Evolutionary conservation across 176 grass and related monocot species (phyloP).

Genomic region (Eragrostis curvula): DNA sequence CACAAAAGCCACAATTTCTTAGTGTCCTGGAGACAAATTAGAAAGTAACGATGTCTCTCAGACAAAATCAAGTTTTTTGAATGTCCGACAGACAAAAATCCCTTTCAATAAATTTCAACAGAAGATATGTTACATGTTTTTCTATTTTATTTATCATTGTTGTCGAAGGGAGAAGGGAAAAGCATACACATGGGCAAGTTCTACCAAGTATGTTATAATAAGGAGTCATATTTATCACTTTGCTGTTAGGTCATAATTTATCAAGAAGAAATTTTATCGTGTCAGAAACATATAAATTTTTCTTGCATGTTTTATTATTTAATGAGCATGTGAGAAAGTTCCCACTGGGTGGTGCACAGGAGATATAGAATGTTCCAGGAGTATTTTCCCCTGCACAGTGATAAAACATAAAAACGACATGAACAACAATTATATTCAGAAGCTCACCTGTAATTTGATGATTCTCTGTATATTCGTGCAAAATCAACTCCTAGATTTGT

Average conservation of each 20-base stretch:
- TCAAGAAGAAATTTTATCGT: too few relatives aligned
- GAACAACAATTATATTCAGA: background rate
- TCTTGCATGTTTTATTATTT: background rate
- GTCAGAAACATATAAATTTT: background rate
- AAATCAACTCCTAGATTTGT: conserved; percentile 58
- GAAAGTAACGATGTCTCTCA: too few relatives aligned
- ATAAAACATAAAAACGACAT: background rate
- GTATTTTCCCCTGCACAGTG: too few relatives aligned
- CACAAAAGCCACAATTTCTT: too few relatives aligned
- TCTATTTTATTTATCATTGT: background rate
- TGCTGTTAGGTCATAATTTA: too few relatives aligned
- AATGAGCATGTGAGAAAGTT: background rate
- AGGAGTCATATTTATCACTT: too few relatives aligned
- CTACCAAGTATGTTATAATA: too few relatives aligned
- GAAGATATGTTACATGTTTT: too few relatives aligned
- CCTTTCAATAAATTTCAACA: too few relatives aligned
- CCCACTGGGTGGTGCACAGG: background rate
- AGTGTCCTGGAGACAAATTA: too few relatives aligned
- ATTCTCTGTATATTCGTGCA: conserved; percentile 67
- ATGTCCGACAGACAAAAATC: too few relatives aligned
- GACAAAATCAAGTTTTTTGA: too few relatives aligned
- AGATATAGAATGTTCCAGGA: background rate
- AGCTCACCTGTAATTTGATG: conserved; percentile 57
- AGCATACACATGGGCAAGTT: background rate
- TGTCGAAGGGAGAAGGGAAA: background rate